Evolutionary conservation across 805 yeast species (phyloP).

Genomic region (Ogataea philodendri): DNA sequence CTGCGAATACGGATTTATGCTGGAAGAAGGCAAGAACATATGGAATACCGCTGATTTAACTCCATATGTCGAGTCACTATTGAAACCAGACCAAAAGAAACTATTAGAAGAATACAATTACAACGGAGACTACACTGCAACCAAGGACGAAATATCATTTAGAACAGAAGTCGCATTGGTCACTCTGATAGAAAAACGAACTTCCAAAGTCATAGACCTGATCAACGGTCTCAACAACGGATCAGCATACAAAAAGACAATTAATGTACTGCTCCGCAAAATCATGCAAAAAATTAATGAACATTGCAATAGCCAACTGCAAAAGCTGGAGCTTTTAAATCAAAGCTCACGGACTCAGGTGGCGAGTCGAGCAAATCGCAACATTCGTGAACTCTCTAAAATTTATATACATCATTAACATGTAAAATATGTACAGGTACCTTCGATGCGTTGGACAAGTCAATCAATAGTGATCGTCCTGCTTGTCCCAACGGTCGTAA

Average conservation of each 20-base stretch:
- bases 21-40: constrained; percentile 41
- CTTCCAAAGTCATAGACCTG: constrained; percentile 37
- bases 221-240: constrained; percentile 53
- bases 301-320: constrained; percentile 3
- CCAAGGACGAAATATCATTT: constrained; percentile 54
- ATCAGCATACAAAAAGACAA: constrained; percentile 33
- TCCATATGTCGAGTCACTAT: constrained; percentile 35
- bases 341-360: not conserved
- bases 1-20: constrained; percentile 83
- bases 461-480: too few relatives aligned
- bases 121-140: constrained; percentile 71
- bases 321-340: not conserved
- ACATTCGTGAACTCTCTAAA: not conserved
- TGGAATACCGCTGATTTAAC: constrained; percentile 75
- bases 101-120: constrained; percentile 56
- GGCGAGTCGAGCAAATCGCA: not conserved
- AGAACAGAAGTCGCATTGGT: constrained; percentile 77
- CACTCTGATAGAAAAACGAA: constrained; percentile 39
- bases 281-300: constrained; percentile 33
- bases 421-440: too few relatives aligned
- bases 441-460: too few relatives aligned
- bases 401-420: constrained; percentile 1
- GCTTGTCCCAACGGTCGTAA: constrained; percentile 2
- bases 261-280: constrained; percentile 32
- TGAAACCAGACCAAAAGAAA: constrained; percentile 38